Evolutionary conservation across 176 grass and related monocot genomes (phyloP).

Genomic region (Raddia guianensis): DNA sequence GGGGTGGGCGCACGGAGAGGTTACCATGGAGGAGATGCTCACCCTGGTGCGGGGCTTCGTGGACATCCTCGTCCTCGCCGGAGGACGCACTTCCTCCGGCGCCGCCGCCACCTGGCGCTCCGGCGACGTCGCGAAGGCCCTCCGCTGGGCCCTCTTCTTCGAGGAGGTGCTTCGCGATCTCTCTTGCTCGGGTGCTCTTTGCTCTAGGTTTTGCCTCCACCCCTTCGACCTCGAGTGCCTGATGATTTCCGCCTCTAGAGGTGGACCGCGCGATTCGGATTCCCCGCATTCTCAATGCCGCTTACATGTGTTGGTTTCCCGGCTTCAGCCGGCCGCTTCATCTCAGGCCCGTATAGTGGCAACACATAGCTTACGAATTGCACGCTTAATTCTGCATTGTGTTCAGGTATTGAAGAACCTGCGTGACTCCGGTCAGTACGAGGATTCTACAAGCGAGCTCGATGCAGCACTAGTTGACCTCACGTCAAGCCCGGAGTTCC

Average conservation of each 20-base stretch:
- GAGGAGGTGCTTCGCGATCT: constrained; percentile 50
- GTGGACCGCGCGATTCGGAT: neutral
- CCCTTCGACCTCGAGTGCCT: neutral
- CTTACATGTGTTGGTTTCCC: neutral
- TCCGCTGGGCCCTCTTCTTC: constrained; percentile 81
- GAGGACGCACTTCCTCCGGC: constrained; percentile 66
- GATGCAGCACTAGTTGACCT: constrained; percentile 58
- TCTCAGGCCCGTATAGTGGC: no score
- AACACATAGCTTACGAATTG: neutral
- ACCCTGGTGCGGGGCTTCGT: constrained; percentile 64
- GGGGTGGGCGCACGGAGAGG: constrained; percentile 55
- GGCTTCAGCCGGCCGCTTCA: neutral
- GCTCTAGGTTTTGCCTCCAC: constrained; percentile 7
- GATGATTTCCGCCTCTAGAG: neutral
- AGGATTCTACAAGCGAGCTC: constrained; percentile 61
- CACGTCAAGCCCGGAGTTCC: constrained; percentile 56
- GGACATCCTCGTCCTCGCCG: constrained; percentile 76
- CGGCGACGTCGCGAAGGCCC: constrained; percentile 46
- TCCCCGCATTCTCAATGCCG: neutral
- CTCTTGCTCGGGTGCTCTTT: neutral
- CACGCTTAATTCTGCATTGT: constrained; percentile 26
- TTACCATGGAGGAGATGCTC: constrained; percentile 57
- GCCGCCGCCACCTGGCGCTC: constrained; percentile 49
- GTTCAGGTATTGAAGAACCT: constrained; percentile 64
- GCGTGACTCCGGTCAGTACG: constrained; percentile 48